Evolutionary conservation across 23 red algal species (phyloP).

Genomic region (Gracilaria domingensis): DNA sequence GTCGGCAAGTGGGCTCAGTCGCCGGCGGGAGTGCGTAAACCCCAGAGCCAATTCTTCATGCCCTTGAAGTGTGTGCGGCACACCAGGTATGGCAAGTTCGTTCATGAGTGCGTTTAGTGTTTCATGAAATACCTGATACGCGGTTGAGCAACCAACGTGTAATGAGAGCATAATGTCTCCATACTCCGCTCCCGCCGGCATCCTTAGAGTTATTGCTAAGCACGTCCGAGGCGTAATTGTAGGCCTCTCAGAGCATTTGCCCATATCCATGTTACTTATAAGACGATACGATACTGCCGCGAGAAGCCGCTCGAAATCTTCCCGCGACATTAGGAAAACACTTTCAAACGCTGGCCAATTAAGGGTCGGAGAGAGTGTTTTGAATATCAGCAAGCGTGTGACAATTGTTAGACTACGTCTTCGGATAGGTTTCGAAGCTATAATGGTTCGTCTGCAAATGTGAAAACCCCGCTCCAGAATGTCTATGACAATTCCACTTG

Average conservation of each 20-base stretch:
- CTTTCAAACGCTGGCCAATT: neutral
- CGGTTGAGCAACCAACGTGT: neutral
- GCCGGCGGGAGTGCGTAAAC: neutral
- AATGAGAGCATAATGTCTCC: neutral
- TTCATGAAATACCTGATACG: slow-evolving; percentile 13
- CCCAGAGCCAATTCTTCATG: neutral
- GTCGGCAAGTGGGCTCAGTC: neutral
- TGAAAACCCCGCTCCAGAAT: neutral
- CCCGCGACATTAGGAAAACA: neutral
- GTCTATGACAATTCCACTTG: neutral
- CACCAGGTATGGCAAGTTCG: neutral
- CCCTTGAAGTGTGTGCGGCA: neutral
- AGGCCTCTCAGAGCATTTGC: neutral
- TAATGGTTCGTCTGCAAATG: neutral
- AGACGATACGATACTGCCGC: neutral
- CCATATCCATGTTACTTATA: slow-evolving; percentile 3
- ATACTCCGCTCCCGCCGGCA: neutral
- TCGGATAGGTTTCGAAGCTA: neutral
- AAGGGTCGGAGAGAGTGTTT: neutral
- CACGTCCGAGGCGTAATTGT: slow-evolving; percentile 5
- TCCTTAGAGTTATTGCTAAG: neutral
- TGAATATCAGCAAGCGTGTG: neutral
- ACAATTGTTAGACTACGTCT: neutral
- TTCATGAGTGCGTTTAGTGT: slow-evolving; percentile 3
- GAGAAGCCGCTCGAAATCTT: neutral